These are phyloP conservation scores for Nyctanthes arbortristis DNA, from an alignment of 257 asterid genomes.

Conservation along the genomic window DNA sequence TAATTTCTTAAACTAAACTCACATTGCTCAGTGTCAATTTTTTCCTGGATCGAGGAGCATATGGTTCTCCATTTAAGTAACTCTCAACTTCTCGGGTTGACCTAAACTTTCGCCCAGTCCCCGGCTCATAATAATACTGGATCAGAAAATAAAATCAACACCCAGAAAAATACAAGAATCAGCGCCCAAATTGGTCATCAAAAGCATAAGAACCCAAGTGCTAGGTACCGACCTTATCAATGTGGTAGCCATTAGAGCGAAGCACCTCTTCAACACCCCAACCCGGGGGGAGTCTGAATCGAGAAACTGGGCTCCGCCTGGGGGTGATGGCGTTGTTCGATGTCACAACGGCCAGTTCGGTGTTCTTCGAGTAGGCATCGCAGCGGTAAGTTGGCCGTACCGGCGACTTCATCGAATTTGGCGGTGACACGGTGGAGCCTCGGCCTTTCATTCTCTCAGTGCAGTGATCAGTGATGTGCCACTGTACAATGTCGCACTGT, in stretches of 20 bases:
- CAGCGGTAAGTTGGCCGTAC: constrained; percentile 36
- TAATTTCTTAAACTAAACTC: constrained; percentile 29
- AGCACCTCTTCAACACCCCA: constrained; percentile 67
- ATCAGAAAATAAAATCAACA: constrained; percentile 10
- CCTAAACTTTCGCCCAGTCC: constrained; percentile 68
- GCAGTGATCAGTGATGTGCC: too few relatives aligned
- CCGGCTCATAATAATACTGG: constrained; percentile 85
- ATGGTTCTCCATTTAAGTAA: constrained; percentile 47
- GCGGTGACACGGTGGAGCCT: too few relatives aligned
- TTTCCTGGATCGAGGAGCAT: constrained; percentile 21
- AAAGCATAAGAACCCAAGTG: neutral
- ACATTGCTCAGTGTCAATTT: constrained; percentile 1
- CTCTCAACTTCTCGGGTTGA: constrained; percentile 53
- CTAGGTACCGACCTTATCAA: constrained; percentile 83
- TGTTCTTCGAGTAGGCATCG: neutral
- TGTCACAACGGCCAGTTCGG: constrained; percentile 9
- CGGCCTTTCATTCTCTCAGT: too few relatives aligned
- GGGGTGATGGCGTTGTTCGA: constrained; percentile 12
- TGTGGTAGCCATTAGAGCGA: constrained; percentile 48
- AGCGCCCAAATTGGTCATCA: neutral
- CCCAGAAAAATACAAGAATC: neutral
- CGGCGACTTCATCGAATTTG: constrained; percentile 33
- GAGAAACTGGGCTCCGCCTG: constrained; percentile 3
- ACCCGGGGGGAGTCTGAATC: constrained; percentile 47
- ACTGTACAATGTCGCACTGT: too few relatives aligned